Evolutionary conservation across 352 stramenopile species (phyloP).

Genomic region (Globisporangium polare): DNA sequence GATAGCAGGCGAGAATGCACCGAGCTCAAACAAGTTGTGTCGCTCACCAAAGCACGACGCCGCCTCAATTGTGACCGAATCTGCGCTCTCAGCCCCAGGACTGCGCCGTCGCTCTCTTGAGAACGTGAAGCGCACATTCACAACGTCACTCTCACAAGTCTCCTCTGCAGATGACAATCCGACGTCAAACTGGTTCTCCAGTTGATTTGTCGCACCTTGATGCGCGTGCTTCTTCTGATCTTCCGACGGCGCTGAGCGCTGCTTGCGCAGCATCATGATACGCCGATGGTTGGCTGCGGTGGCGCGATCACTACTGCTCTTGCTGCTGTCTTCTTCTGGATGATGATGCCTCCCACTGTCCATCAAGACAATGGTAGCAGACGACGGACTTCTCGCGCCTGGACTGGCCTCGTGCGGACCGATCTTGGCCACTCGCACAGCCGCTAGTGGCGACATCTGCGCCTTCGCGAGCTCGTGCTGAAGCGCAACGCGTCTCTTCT

Average conservation of each 20-base stretch:
- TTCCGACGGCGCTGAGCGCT: slow-evolving; percentile 16
- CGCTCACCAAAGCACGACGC: neutral
- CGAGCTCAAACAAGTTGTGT: slow-evolving; percentile 25
- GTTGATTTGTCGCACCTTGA: neutral
- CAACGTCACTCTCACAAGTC: slow-evolving; percentile 24
- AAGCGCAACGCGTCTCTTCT: slow-evolving; percentile 40
- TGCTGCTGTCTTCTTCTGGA: neutral
- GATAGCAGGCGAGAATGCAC: slow-evolving; percentile 48
- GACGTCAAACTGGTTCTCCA: slow-evolving; percentile 5
- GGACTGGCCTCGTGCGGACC: slow-evolving; percentile 19
- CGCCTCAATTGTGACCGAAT: neutral
- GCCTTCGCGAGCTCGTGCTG: slow-evolving; percentile 51
- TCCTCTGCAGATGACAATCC: neutral
- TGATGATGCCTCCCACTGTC: neutral
- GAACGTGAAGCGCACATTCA: slow-evolving; percentile 59
- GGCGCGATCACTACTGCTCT: slow-evolving; percentile 12
- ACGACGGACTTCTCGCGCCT: slow-evolving; percentile 2
- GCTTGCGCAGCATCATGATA: slow-evolving; percentile 50
- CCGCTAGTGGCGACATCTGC: slow-evolving; percentile 38
- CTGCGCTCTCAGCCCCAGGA: neutral
- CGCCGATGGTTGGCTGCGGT: slow-evolving; percentile 55
- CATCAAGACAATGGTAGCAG: neutral
- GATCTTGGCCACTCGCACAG: slow-evolving; percentile 22
- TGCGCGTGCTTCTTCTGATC: neutral
- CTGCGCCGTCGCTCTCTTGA: slow-evolving; percentile 22